A percentile compares a stretch with the other conserved stretches of the same genome.
Evolutionary conservation across 441 rosid species (phyloP).

Genomic region (Breynia disticha): DNA sequence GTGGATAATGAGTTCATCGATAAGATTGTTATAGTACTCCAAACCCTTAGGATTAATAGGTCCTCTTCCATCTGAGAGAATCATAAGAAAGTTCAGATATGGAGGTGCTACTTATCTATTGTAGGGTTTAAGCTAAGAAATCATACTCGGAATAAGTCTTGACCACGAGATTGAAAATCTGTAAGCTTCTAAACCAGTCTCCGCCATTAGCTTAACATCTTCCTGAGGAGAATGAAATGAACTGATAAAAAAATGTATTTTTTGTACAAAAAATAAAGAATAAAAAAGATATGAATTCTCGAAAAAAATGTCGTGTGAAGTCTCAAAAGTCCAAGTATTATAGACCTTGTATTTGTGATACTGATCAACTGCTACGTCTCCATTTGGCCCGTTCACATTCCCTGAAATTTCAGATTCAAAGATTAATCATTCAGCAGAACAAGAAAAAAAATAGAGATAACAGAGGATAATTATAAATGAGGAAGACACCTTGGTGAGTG

Average conservation of each 20-base stretch:
- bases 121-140: neutral
- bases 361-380: conserved; percentile 48
- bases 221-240: conserved; percentile 23
- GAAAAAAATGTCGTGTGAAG: no score
- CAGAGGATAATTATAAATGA: neutral
- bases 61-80: conserved; percentile 60
- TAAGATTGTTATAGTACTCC: conserved; percentile 46
- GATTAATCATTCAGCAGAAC: no score
- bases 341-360: conserved; percentile 74
- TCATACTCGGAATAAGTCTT: conserved; percentile 57
- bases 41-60: conserved; percentile 48
- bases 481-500: conserved; percentile 26
- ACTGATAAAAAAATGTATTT: neutral
- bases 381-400: conserved; percentile 21
- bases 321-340: no score
- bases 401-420: conserved; percentile 22
- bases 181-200: conserved; percentile 47
- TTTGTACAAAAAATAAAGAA: no score
- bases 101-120: neutral
- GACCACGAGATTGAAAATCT: conserved; percentile 77
- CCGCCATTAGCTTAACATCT: conserved; percentile 64
- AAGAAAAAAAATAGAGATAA: neutral
- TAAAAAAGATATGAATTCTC: no score
- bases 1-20: conserved; percentile 36
- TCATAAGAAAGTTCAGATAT: neutral